Base-by-base conservation (phyloP, 1,284 basidiomycete genomes). In the Pseudozyma sp. region DNA sequence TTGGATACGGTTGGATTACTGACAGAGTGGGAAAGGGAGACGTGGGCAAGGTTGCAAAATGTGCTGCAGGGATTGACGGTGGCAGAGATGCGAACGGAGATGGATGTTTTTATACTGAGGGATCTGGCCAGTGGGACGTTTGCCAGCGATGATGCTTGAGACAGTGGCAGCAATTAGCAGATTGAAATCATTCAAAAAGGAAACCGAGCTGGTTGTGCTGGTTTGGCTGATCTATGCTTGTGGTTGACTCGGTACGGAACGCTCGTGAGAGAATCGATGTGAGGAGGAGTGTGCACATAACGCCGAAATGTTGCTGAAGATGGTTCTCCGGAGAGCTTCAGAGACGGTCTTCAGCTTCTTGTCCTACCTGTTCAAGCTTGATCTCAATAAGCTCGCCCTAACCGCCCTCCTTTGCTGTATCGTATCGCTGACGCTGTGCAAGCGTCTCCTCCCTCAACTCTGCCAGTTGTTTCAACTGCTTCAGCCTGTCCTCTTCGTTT, bases 391-490 rank as follows among this genome's bases (percentile, higher is more conserved):
- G 43, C 39, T 8, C 11, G 11, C 12, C 39, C 39, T 40, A 13
- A n/a, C 39, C 39, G 9, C 39, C 12, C 39, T 40, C 39, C 16
- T 14, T 19, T 10, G 16, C 35, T 31, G 25, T 25, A 1, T 42
- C 52, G 36, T 14, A 38, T 19, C 31, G 38, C 7, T 12, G 25
- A 16, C 94, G 87, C 5, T 87, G 88, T 59, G 86, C 86, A 76
- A 89, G 89, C 1, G 95, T 97, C 82, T 95, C 92, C 21, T 88
- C 87, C 43, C 93, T 87, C 12, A 89, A 88, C 9, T 86, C 83
- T 49, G 88, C 89, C 14, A 98, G 86, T 53, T 91, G 90, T 53
- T 92, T 91, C 92, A 95, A 92, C 86, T 97, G 91, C 58, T 87
- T 86, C 69, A 86, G 86, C 38, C 95, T 89, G 35, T 88, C 89